Evolutionary conservation across 1,284 basidiomycete species (phyloP).

Genomic region (Microbotryum violaceum): DNA sequence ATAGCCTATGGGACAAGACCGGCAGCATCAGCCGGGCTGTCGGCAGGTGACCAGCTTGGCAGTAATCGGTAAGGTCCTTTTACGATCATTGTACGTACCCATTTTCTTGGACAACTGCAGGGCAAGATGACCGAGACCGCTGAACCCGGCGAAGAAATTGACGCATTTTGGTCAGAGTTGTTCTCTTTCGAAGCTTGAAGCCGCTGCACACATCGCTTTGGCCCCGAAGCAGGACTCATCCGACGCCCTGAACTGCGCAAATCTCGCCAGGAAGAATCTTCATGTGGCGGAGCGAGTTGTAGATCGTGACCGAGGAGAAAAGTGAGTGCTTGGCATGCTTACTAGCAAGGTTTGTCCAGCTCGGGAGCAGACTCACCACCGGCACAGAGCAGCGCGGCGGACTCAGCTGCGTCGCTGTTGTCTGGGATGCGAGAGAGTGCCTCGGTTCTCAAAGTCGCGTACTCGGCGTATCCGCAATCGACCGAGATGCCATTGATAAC

Average conservation of each 20-base stretch:
- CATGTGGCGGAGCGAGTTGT: conserved; percentile 43
- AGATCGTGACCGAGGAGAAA: conserved; percentile 29
- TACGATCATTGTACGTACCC: conserved; percentile 10
- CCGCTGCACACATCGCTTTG: background rate
- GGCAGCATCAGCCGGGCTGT: no score
- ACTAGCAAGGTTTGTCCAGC: no score
- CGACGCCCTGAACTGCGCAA: conserved; percentile 44
- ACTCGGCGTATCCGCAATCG: conserved; percentile 42
- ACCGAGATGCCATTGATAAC: conserved; percentile 38
- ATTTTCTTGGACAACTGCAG: conserved; percentile 37
- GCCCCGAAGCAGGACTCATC: conserved; percentile 41
- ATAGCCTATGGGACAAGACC: conserved; percentile 25
- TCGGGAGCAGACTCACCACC: conserved; percentile 26
- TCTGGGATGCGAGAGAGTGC: conserved; percentile 39
- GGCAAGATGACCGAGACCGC: conserved; percentile 35
- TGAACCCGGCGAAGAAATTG: background rate
- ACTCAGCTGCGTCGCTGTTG: conserved; percentile 41
- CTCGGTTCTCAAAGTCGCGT: conserved; percentile 40
- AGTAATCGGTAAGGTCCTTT: no score
- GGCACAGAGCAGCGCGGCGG: conserved; percentile 45
- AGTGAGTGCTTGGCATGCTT: background rate
- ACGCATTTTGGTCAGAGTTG: no score
- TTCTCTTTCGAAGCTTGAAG: no score
- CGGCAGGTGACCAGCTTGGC: no score
- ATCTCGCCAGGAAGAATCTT: conserved; percentile 24